Percentiles rank a stretch among this genome's conserved stretches.
These are phyloP conservation scores for Wickerhamomyces chaumierensis DNA, from an alignment of 805 yeast genomes.

Conservation along the genomic window DNA sequence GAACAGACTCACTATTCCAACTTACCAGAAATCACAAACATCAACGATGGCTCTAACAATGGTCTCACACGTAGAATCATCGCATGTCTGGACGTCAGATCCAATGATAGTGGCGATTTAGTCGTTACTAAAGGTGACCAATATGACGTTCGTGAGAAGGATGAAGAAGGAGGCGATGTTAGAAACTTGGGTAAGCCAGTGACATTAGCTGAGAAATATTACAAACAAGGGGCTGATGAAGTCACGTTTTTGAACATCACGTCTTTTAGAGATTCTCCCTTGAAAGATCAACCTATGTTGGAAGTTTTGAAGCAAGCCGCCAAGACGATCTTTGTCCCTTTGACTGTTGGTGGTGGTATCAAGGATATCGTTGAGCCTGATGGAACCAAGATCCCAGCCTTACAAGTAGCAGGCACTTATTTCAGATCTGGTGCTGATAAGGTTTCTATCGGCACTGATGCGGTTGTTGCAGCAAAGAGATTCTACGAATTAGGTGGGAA, in stretches of 20 bases:
- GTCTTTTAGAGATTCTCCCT: slow-evolving; percentile 88
- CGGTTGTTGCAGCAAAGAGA: slow-evolving; percentile 82
- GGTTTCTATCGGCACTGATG: slow-evolving; percentile 96
- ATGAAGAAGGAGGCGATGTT: slow-evolving; percentile 45
- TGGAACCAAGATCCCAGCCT: slow-evolving; percentile 70
- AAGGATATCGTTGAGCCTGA: slow-evolving; percentile 82
- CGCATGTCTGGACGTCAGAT: slow-evolving; percentile 94
- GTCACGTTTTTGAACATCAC: slow-evolving; percentile 91
- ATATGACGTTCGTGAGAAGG: slow-evolving; percentile 86
- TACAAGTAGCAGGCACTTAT: slow-evolving; percentile 82
- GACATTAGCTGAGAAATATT: slow-evolving; percentile 82
- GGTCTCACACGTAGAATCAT: slow-evolving; percentile 87
- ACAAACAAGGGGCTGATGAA: slow-evolving; percentile 94
- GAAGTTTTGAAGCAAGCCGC: slow-evolving; percentile 79
- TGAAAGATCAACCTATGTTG: slow-evolving; percentile 90
- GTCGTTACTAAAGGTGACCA: slow-evolving; percentile 99
- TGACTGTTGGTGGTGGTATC: slow-evolving; percentile 98
- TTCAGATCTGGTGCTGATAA: slow-evolving; percentile 97
- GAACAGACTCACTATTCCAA: slow-evolving; percentile 20
- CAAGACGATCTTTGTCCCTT: slow-evolving; percentile 86
- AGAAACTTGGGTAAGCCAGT: slow-evolving; percentile 96
- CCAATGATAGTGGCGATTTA: slow-evolving; percentile 88
- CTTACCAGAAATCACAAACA: slow-evolving; percentile 6
- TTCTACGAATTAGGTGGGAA: slow-evolving; percentile 48
- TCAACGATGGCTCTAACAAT: slow-evolving; percentile 29